Conservation (phyloP, 306 rosid species). For the Inga laurina region DNA sequence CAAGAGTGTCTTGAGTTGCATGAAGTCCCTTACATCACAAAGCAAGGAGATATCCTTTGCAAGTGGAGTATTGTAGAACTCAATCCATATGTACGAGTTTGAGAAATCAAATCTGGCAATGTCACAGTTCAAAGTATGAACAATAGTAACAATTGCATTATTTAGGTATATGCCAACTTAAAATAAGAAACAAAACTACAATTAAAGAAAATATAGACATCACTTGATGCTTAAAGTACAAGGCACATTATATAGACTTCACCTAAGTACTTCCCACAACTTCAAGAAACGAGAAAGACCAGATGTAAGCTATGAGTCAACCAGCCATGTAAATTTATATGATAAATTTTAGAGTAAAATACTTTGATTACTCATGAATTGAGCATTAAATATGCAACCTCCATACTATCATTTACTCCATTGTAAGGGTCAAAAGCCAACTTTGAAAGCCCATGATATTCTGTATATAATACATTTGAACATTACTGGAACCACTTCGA, state of each 20-base stretch:
- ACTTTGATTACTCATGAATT: not conserved
- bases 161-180: not conserved
- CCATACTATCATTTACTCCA: too few species aligned
- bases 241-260: not conserved
- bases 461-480: too few species aligned
- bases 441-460: not conserved
- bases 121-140: slow-evolving; percentile 5
- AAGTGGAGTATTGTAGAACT: slow-evolving; percentile 83
- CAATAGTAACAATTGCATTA: slow-evolving; percentile 23
- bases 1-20: slow-evolving; percentile 11
- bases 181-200: not conserved
- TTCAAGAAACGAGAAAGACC: not conserved
- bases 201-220: slow-evolving; percentile 3
- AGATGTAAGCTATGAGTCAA: not conserved
- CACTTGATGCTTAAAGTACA: not conserved
- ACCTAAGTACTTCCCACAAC: not conserved
- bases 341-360: too few species aligned
- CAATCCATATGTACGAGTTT: slow-evolving; percentile 85
- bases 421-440: not conserved
- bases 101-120: slow-evolving; percentile 79
- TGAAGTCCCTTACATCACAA: slow-evolving; percentile 70
- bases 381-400: too few species aligned
- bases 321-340: not conserved
- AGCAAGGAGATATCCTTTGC: slow-evolving; percentile 69
- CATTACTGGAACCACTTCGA: not conserved